phyloP scores from a whole-genome alignment of 352 stramenopile species.

The Phytophthora fragariaefolia region DNA sequence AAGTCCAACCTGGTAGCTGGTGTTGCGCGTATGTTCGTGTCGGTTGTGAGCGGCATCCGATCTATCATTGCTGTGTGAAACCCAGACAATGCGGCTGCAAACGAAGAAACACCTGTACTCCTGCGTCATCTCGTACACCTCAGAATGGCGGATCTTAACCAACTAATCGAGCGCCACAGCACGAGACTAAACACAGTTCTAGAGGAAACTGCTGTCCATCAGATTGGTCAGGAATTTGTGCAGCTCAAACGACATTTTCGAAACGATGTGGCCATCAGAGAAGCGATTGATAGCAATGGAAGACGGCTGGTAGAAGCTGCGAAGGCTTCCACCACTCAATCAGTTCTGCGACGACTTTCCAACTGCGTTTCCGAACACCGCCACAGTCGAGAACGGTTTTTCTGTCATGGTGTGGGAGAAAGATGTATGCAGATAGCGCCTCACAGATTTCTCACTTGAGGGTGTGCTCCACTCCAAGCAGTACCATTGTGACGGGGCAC shows the following conservation, averaged over 20 bases:
- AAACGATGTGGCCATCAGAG: neutral
- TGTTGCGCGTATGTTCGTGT: neutral
- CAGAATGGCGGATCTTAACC: neutral
- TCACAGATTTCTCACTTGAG: neutral
- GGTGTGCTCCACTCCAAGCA: neutral
- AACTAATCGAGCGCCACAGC: neutral
- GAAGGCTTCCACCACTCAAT: neutral
- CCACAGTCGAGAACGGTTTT: neutral
- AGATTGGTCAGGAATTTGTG: neutral
- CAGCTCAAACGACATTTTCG: neutral
- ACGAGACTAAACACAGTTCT: neutral
- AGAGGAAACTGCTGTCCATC: neutral
- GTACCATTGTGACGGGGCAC: too few species aligned
- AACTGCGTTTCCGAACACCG: neutral
- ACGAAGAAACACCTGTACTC: neutral
- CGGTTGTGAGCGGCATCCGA: neutral
- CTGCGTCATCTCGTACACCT: neutral
- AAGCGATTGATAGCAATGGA: neutral
- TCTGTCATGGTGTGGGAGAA: neutral
- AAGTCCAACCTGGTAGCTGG: neutral
- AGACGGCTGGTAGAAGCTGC: neutral
- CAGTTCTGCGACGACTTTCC: neutral
- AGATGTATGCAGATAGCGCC: neutral
- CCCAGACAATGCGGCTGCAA: neutral
- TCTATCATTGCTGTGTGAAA: neutral